phyloP scores from a whole-genome alignment of 2,329 filamentous ascomycete species.

The Trichoderma hamatum region DNA sequence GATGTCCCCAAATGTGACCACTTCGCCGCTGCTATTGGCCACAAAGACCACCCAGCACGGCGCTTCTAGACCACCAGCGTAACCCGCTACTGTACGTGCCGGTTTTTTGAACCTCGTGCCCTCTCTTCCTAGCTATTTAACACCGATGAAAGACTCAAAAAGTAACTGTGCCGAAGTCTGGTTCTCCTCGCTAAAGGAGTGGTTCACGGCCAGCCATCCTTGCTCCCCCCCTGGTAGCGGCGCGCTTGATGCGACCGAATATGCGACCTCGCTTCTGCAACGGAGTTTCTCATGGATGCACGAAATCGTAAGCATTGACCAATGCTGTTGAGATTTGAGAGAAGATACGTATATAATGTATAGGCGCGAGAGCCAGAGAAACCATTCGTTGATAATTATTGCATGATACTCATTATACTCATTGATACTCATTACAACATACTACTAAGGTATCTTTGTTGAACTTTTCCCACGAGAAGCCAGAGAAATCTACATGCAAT shows the following conservation, averaged over 20 bases:
- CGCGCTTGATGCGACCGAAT: slow-evolving; percentile 22
- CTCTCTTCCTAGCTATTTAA: neutral
- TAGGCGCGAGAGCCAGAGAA: neutral
- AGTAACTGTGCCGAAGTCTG: neutral
- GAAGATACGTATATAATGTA: neutral
- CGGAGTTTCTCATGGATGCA: neutral
- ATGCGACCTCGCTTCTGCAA: slow-evolving; percentile 25
- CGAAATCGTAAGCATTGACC: slow-evolving; percentile 5
- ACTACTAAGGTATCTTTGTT: neutral
- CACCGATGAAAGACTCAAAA: neutral
- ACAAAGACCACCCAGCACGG: slow-evolving; percentile 11
- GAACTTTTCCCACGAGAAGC: neutral
- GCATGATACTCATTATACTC: too few species aligned
- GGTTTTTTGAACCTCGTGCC: neutral
- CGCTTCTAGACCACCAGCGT: slow-evolving; percentile 20
- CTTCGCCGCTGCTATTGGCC: slow-evolving; percentile 25
- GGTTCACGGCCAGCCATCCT: neutral
- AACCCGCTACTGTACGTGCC: neutral
- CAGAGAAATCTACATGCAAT: neutral
- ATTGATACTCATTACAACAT: neutral
- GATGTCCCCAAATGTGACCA: slow-evolving; percentile 29
- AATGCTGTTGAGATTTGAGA: neutral
- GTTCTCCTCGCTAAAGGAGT: neutral
- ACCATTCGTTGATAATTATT: neutral
- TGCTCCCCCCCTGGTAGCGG: neutral